phyloP scores from a whole-genome alignment of 192 early-diverging fungal genomes.

The Gonapodya prolifera region DNA sequence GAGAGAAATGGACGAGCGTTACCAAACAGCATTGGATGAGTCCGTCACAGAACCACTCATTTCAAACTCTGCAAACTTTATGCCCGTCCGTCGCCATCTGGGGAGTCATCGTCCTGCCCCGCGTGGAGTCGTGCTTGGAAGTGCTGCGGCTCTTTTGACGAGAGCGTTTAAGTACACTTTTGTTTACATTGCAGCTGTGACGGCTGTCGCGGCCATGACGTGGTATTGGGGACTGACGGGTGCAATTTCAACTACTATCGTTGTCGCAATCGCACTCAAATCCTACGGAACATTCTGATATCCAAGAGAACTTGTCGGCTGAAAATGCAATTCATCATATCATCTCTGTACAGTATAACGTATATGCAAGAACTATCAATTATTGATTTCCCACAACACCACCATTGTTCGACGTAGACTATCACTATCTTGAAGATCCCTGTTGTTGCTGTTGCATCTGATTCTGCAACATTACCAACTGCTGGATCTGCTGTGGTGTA shows the following conservation, averaged over 20 bases:
- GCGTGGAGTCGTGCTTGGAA: background rate
- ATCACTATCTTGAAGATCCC: background rate
- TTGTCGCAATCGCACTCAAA: background rate
- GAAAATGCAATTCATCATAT: too few species aligned
- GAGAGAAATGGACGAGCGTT: background rate
- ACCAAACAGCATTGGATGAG: background rate
- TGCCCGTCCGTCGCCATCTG: background rate
- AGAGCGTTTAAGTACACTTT: background rate
- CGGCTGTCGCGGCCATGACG: background rate
- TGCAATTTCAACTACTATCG: background rate
- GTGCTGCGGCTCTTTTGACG: background rate
- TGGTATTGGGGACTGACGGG: background rate
- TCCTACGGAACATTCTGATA: background rate
- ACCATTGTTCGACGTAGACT: too few species aligned
- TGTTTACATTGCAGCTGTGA: background rate
- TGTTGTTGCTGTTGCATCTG: background rate
- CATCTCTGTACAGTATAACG: too few species aligned
- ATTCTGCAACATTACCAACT: background rate
- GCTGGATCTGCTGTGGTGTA: background rate
- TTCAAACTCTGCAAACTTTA: background rate
- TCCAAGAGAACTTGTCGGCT: too few species aligned
- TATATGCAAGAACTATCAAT: too few species aligned
- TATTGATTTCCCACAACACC: too few species aligned
- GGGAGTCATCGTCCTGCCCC: background rate
- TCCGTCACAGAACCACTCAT: background rate